Base-by-base conservation (phyloP, 73 alveolate species). In the Paraurostyla sp. region DNA sequence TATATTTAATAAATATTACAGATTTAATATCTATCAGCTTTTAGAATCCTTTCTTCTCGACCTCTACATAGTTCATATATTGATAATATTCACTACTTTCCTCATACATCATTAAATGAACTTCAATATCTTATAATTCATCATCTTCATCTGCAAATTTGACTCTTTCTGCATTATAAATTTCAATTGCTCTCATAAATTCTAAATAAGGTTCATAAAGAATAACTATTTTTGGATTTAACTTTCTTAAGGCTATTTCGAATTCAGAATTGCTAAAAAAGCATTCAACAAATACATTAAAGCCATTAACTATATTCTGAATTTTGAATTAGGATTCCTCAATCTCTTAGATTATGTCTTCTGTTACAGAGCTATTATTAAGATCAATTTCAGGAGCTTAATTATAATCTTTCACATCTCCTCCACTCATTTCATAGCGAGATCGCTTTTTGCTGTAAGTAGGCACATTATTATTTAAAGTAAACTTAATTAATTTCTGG, bases 161-260 rank as follows among this genome's bases (percentile, higher is more conserved):
- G 48, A 69, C 41, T 69, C 92, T 83, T 40, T 60, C 80, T 35
- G 84, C 71, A 65, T 83, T 83, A 45, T 30, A 63, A 6, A 83
- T 76, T 35, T 83, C 92, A 4, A 83, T 22, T 38, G 49, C 38
- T 50, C 92, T 83, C 40, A 83, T 40, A 40, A 63, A 30, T 9
- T 83, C 92, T 40, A 83, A 27, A 43, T 83, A 38, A 6, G 84
- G 85, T 32, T 83, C 92, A 32, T 40, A 42, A 4, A 62, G 57
- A 29, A 83, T 25, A 20, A 83, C 48, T 20, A 30, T 63, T 7
- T 20, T 48, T 11, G 92, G 92, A 25, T 63, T 36, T 9, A 83
- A 45, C 6, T 22, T 63, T 63, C 82, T 41, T 20, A 83, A 38
- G 0, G 75, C 71, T 16, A 83, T 13, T 45, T 60, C 84, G 32